Evolutionary conservation across 225 moss, liverwort and hornwort genomes (phyloP).

Genomic region (Asterella californica): DNA sequence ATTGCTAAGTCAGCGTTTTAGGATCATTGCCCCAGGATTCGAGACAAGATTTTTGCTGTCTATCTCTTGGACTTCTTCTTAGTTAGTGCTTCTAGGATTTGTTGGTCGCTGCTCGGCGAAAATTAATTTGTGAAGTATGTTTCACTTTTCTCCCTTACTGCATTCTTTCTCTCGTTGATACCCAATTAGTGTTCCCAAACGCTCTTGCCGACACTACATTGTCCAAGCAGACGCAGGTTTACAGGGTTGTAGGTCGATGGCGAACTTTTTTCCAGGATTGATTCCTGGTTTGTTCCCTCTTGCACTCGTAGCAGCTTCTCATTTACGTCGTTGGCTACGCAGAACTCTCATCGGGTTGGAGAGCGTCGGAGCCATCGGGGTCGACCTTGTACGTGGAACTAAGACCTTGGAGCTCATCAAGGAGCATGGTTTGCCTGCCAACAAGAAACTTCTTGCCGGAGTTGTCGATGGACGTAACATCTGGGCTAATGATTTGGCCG

Average conservation of each 20-base stretch:
- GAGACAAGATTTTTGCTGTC: no score
- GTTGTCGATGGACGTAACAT: constrained; percentile 85
- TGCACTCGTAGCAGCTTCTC: not conserved
- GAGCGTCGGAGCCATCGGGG: constrained; percentile 52
- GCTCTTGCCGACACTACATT: not conserved
- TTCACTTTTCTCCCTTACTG: no score
- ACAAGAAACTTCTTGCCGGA: constrained; percentile 65
- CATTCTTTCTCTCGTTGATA: no score
- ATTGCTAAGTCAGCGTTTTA: no score
- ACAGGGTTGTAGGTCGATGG: not conserved
- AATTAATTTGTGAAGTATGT: no score
- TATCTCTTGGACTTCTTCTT: not conserved
- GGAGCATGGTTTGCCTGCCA: constrained; percentile 51
- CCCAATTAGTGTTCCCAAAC: not conserved
- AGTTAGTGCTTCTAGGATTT: not conserved
- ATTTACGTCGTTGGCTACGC: not conserved
- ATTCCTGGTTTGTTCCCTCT: not conserved
- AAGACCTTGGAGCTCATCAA: constrained; percentile 62
- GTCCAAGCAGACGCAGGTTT: not conserved
- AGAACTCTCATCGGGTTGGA: constrained; percentile 54
- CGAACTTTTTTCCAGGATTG: not conserved
- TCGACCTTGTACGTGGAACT: constrained; percentile 77
- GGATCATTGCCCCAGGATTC: no score
- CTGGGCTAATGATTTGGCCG: constrained; percentile 69
- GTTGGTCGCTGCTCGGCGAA: not conserved